Evolutionary conservation across 306 rosid genomes (phyloP), one percentile per base, ranked within the genome.

Genomic region (Trifolium pratense): DNA sequence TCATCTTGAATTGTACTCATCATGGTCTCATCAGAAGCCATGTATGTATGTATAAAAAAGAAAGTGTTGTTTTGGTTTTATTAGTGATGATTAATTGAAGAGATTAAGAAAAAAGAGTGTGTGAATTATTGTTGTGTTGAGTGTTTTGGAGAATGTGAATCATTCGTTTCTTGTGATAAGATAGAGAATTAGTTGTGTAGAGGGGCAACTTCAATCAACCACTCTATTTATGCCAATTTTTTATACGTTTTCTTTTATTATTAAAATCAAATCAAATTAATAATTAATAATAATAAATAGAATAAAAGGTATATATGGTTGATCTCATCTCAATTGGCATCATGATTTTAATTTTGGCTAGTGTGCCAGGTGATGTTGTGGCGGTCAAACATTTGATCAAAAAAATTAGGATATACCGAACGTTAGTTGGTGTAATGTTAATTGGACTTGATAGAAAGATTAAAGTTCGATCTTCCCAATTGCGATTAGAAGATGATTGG

Each of bases 1-100:
- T 83, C 86, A 12, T 83, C 88, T 59, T 74, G 84, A 20, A 81
- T 58, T 13, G 89, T 81, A 59, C 90, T 73, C 82, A 83, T 79
- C 53, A 56, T 11, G 7, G 80, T 76, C 59, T 86, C 95, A 69
- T 87, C 85, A 0, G 61, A 56, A 56, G 61, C 61, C 61, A 56
- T 55, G 1, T 52, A 13, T 48, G 25, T 23, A 23, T 1, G 1
- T 1, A 43, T 3, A 32, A 55, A 13, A 34, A 56, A 12, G 3
- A n/a, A 16, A 39, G 42, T 0, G 21, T 39, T 25, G 40, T 60
- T 65, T 32, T 18, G 25, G 31, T 57, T 23, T 57, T 57, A 16
- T 8, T 8, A 49, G 14, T 8, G 20, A 12, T 8, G 20, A 6
- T 15, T 15, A 4, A 48, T 5, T 48, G 70, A 58, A 26, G 66